Evolutionary conservation across 495 filamentous ascomycete species (phyloP), one percentile per base, ranked within the genome.

Genomic region (Friedmanniomyces endolithicus): DNA sequence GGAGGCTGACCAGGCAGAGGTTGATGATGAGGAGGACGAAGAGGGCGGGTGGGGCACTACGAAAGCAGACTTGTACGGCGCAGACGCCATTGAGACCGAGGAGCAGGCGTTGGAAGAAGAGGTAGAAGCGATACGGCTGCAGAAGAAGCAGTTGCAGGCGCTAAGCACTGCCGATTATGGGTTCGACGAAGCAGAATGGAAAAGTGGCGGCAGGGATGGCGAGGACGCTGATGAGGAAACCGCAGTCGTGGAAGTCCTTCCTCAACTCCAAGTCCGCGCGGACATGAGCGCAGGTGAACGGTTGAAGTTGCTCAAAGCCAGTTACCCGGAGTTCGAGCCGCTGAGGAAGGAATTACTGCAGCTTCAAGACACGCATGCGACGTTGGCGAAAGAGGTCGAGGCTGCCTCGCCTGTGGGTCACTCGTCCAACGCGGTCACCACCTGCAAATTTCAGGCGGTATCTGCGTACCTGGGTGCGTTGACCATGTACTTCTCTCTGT

Each of bases 21-120:
- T 74, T 19, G 70, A 69, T 19, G 83, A 84, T 16, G 85, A 84
- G 11, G 85, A 88, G 56, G 83, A 84, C 6, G 80, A 82, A n/a
- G 78, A 83, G 55, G 80, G 79, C 27, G 92, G 79, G 63, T 92
- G 87, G 87, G 94, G 92, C 35, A 78, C 82, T 2, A 88, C 87
- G 1, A 92, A 79, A 64, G 85, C 84, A 56, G 88, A 94, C 56
- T 90, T 96, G 67, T 98, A 98, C 69, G 76, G 94, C 72, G 86
- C 87, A 33, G 88, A 94, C 63, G 75, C 78, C 20, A 94, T 92
- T 52, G 86, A 94, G 67, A 95, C 87, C 6, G 90, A 95, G 67
- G 81, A 82, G 50, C 90, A 94, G 74, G 90, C 90, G 0, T 67
- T 92, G 53, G 89, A 89, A 60, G 92, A 98, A 73, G 94, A 97